phyloP scores from a whole-genome alignment of 257 asterid genomes.

The Plectranthus barbatus region DNA sequence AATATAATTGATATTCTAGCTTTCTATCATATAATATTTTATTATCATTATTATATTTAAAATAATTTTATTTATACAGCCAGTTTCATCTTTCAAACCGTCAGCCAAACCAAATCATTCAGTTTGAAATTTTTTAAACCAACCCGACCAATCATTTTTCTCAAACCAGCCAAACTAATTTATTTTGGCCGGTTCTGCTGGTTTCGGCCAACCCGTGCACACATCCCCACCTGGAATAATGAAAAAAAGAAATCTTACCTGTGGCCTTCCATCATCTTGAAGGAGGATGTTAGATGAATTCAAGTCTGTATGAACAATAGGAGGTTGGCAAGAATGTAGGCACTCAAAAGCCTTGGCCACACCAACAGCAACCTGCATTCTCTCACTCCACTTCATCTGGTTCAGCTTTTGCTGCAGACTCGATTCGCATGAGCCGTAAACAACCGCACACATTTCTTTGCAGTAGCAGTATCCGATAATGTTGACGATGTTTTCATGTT shows the following conservation, averaged over 20 bases:
- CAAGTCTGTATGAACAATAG: constrained; percentile 57
- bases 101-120: too few species aligned
- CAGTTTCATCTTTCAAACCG: too few species aligned
- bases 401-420: constrained; percentile 46
- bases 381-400: constrained; percentile 52
- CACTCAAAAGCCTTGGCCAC: constrained; percentile 63
- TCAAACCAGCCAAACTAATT: too few species aligned
- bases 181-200: too few species aligned
- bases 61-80: too few species aligned
- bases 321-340: constrained; percentile 65
- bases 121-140: too few species aligned
- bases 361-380: constrained; percentile 59
- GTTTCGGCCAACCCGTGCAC: too few species aligned
- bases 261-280: constrained; percentile 45
- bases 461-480: constrained; percentile 54
- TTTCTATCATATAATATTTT: too few species aligned
- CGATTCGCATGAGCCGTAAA: constrained; percentile 32
- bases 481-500: constrained; percentile 52
- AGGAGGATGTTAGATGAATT: constrained; percentile 69
- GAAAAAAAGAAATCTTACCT: constrained; percentile 25
- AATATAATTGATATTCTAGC: too few species aligned
- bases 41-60: too few species aligned
- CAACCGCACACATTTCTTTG: constrained; percentile 45
- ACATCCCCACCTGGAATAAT: too few species aligned
- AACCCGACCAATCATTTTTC: too few species aligned